These are phyloP conservation scores for Monilinia polystroma DNA, from an alignment of 2,329 filamentous ascomycete species.

Conservation along the genomic window DNA sequence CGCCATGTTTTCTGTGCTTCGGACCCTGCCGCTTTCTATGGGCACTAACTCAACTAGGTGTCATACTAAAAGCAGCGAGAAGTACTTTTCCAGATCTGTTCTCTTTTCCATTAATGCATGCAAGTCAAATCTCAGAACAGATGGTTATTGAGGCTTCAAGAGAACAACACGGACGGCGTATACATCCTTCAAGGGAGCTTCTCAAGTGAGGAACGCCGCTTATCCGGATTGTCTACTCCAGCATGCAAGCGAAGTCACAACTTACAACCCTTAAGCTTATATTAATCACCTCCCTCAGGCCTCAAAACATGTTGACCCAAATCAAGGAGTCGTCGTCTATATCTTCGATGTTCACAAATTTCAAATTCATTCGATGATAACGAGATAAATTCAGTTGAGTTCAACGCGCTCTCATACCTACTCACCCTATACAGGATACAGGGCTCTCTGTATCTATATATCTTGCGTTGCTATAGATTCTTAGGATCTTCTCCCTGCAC, in stretches of 20 bases:
- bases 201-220: not conserved
- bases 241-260: not conserved
- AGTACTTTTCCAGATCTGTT: not conserved
- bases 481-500: no score
- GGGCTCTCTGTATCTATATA: no score
- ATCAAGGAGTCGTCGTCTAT: no score
- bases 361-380: no score
- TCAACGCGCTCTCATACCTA: no score
- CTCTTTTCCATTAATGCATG: no score
- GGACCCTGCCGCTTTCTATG: constrained; percentile 8
- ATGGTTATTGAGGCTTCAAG: no score
- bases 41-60: not conserved
- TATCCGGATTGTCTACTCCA: not conserved
- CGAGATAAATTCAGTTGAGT: no score
- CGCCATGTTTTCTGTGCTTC: not conserved
- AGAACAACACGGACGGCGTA: no score
- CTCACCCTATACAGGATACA: no score
- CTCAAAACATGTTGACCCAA: not conserved
- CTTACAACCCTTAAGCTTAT: not conserved
- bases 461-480: no score
- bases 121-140: no score
- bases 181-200: not conserved
- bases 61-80: not conserved
- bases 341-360: not conserved
- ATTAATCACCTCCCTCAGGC: not conserved